Base-by-base conservation (phyloP, 2,329 filamentous ascomycete genomes). In the Ceratocystis ficicola region DNA sequence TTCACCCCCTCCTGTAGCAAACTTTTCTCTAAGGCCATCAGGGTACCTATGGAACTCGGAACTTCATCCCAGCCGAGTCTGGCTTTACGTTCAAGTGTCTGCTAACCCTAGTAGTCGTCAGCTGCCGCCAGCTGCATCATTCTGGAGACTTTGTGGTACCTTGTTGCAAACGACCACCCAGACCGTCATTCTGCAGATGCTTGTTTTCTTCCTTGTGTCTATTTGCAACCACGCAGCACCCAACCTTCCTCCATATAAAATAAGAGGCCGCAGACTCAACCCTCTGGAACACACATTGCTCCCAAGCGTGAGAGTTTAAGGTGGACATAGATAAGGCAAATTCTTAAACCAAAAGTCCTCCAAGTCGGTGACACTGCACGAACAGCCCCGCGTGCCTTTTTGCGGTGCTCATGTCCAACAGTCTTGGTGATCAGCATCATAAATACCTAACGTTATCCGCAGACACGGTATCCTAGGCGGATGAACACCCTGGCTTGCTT, bases 1-100 rank as follows among this genome's bases (percentile, higher is more conserved):
- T 20, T 20, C 2, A 17, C 46, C 48, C 48, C 22, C 20, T 50
- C 46, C 22, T 28, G n/a, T 10, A 25, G 55, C 55, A 59, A 59
- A 59, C 55, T 36, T 59, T 59, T 59, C 55, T 41, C 32, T 36
- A 15, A 36, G 55, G 28, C 55, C 55, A 59, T 59, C 55, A 59
- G 55, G 55, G 55, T 59, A 30, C 30, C 10, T 5, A n/a, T 32
- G 10, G 10, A 20, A 59, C 17, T 59, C 15, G 55, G 30, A 59
- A 36, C 28, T 36, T n/a, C 55, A 59, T 59, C 28, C 52, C 15
- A 28, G 48, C 6, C 25, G 6, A 15, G 20, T 52, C 7, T n/a
- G 7, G 17, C 6, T 48, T 22, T 22, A 17, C 12, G 46, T 3
- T n/a, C 7, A 52, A 15, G 1, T 52, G 22, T 10, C 7, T 48